Percentiles rank a stretch among this genome's conserved stretches.
phyloP scores from a whole-genome alignment of 192 early-diverging fungal species.

The Pilaira anomala region DNA sequence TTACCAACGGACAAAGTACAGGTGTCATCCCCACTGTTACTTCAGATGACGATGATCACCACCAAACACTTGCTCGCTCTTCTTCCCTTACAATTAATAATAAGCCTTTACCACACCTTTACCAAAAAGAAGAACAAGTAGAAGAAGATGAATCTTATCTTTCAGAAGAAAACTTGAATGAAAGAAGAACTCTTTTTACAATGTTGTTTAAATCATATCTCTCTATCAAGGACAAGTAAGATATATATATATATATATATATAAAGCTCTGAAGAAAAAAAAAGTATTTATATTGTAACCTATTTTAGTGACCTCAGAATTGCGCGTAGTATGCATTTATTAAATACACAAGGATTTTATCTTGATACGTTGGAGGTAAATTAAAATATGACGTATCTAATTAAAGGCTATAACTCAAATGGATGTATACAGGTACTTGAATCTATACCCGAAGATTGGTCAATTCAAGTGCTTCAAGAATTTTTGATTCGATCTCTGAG shows the following conservation, averaged over 20 bases:
- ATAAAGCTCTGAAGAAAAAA: neutral
- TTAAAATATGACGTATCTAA: neutral
- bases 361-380: constrained; percentile 49
- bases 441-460: constrained; percentile 49
- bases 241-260: constrained; percentile 4
- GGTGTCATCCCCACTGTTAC: constrained; percentile 10
- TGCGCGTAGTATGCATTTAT: constrained; percentile 36
- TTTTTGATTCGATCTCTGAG: constrained; percentile 47
- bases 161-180: constrained; percentile 9
- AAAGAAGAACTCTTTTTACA: constrained; percentile 42
- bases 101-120: constrained; percentile 1
- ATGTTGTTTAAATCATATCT: constrained; percentile 50
- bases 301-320: constrained; percentile 28
- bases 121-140: neutral
- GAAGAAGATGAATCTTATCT: constrained; percentile 1
- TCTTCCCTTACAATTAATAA: constrained; percentile 13
- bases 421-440: constrained; percentile 40
- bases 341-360: constrained; percentile 54
- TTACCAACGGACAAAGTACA: constrained; percentile 44
- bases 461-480: constrained; percentile 45
- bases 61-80: neutral
- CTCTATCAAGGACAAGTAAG: constrained; percentile 40
- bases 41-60: neutral
- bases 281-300: neutral
- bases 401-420: neutral